These are phyloP conservation scores for Schizopora paradoxa DNA, from an alignment of 1,284 basidiomycete species.

Conservation along the genomic window DNA sequence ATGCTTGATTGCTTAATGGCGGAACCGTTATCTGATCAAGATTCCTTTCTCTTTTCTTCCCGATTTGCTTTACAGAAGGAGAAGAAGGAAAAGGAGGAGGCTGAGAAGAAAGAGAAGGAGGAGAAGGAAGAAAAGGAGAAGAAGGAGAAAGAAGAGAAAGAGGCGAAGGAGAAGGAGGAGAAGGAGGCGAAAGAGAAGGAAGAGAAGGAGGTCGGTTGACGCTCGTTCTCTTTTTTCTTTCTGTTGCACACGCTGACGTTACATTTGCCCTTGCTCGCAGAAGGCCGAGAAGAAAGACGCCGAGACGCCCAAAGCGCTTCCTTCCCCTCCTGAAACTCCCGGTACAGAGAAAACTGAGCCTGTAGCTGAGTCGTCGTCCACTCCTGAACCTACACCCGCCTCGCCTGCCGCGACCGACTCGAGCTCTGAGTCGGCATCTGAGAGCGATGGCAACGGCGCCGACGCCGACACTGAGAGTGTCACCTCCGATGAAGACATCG, in stretches of 20 bases:
- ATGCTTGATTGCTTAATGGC: background rate
- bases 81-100: no score
- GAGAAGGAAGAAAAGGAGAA: conserved; percentile 36
- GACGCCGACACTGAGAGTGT: conserved; percentile 71
- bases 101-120: conserved; percentile 50
- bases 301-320: background rate
- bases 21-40: background rate
- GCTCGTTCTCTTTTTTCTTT: conserved; percentile 4
- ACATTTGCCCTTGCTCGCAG: conserved; percentile 25
- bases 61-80: no score
- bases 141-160: conserved; percentile 35
- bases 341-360: conserved; percentile 12
- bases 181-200: conserved; percentile 19
- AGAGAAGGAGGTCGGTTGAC: conserved; percentile 21
- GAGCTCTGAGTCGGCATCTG: conserved; percentile 18
- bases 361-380: conserved; percentile 23
- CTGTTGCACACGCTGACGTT: conserved; percentile 2
- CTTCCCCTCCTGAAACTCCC: conserved; percentile 9
- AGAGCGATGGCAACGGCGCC: conserved; percentile 41
- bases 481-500: conserved; percentile 63
- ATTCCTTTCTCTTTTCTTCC: conserved; percentile 1
- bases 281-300: conserved; percentile 39
- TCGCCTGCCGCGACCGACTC: conserved; percentile 22
- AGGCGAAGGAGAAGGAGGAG: conserved; percentile 31
- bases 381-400: conserved; percentile 19